phyloP scores from a whole-genome alignment of 2,329 filamentous ascomycete genomes.

The Amauroascus verrucosus region DNA sequence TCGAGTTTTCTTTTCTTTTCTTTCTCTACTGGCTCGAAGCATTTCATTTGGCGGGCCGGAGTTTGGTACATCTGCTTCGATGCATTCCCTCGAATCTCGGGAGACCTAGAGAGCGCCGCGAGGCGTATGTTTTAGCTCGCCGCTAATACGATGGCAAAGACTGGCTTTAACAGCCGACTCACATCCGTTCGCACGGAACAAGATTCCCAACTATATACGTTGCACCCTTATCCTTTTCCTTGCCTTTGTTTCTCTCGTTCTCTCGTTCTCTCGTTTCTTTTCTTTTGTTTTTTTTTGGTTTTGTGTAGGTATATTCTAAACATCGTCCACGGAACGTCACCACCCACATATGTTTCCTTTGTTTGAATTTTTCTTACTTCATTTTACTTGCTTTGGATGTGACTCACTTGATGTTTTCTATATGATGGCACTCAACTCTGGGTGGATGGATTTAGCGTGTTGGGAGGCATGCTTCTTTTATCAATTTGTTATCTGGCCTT shows the following conservation, averaged over 20 bases:
- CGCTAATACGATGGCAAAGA: constrained; percentile 7
- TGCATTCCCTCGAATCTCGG: not conserved
- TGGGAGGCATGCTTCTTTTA: constrained; percentile 7
- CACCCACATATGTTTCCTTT: constrained; percentile 1
- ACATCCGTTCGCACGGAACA: constrained; percentile 14
- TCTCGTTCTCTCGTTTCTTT: too few species aligned
- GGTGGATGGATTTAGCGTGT: constrained; percentile 7
- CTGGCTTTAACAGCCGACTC: constrained; percentile 1
- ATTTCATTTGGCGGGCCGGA: constrained; percentile 4
- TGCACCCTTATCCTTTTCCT: constrained; percentile 11
- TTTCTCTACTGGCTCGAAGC: constrained; percentile 10
- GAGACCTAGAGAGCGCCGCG: constrained; percentile 13
- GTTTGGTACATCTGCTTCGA: not conserved
- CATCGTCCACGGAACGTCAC: constrained; percentile 10
- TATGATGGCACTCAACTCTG: constrained; percentile 12
- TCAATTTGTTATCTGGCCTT: constrained; percentile 1
- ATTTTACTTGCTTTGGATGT: not conserved
- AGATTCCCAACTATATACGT: constrained; percentile 15
- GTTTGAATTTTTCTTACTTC: not conserved
- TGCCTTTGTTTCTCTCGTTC: too few species aligned
- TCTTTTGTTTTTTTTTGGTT: not conserved
- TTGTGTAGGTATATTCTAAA: constrained; percentile 9
- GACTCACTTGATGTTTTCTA: constrained; percentile 1
- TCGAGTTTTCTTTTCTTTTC: not conserved
- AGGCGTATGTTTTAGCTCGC: constrained; percentile 9